Conservation (phyloP, 1,284 basidiomycete species). For the Peniophora sp. region DNA sequence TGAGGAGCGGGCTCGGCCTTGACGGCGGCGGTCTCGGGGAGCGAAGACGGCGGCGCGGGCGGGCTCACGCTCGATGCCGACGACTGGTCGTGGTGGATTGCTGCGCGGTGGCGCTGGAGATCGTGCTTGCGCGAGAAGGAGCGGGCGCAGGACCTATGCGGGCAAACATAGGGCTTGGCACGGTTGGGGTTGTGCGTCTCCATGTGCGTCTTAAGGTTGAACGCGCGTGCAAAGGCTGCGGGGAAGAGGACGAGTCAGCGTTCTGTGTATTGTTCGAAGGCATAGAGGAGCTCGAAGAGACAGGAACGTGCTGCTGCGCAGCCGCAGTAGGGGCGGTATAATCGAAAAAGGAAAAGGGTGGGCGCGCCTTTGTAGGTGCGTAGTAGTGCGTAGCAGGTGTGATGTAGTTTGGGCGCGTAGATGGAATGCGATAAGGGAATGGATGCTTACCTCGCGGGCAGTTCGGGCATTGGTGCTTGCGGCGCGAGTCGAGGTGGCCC, state of each 20-base stretch:
- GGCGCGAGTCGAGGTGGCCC: constrained; percentile 48
- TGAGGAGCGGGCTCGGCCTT: neutral
- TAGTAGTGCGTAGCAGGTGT: too few species aligned
- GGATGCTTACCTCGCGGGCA: constrained; percentile 60
- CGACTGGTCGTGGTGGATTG: constrained; percentile 72
- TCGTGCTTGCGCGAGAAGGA: constrained; percentile 90
- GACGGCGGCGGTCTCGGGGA: constrained; percentile 11
- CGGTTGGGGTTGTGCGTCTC: constrained; percentile 85
- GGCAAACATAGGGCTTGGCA: constrained; percentile 78
- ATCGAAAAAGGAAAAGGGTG: too few species aligned
- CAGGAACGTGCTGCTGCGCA: constrained; percentile 3
- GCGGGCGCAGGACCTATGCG: constrained; percentile 72
- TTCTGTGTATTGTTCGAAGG: constrained; percentile 7
- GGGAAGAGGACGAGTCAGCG: constrained; percentile 9
- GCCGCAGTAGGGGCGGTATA: neutral
- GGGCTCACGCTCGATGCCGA: constrained; percentile 25
- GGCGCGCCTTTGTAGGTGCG: too few species aligned
- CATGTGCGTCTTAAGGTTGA: constrained; percentile 87
- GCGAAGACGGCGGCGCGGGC: constrained; percentile 15
- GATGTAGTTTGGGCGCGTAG: neutral
- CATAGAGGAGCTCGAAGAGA: too few species aligned
- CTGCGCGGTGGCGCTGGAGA: constrained; percentile 76
- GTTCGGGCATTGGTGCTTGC: constrained; percentile 64
- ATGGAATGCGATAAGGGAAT: constrained; percentile 2
- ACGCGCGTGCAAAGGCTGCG: constrained; percentile 80